Evolutionary conservation across 306 rosid genomes (phyloP).

Genomic region (Notholithocarpus densiflorus): DNA sequence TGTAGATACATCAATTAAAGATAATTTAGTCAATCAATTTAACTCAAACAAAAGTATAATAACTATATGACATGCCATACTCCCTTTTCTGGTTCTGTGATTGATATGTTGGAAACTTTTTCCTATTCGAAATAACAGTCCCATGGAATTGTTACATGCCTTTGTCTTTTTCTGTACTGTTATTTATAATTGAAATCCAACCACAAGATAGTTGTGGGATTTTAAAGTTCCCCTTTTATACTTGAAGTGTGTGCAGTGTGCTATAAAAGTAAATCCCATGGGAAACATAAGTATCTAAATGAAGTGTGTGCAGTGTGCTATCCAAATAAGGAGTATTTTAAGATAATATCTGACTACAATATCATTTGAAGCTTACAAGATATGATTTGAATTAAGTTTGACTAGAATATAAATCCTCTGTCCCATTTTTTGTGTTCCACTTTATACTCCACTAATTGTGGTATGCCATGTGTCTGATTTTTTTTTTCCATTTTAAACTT

Average conservation of each 20-base stretch:
- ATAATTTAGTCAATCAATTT: neutral
- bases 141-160: neutral
- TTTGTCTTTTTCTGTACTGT: neutral
- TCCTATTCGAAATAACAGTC: neutral
- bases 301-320: neutral
- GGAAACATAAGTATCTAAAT: neutral
- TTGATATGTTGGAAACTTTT: neutral
- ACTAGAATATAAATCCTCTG: neutral
- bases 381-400: neutral
- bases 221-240: neutral
- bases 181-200: neutral
- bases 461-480: too few species aligned
- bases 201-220: neutral
- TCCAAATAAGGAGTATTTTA: neutral
- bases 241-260: too few species aligned
- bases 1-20: neutral
- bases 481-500: too few species aligned
- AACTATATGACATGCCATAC: neutral
- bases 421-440: too few species aligned
- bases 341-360: neutral
- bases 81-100: neutral
- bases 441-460: too few species aligned
- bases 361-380: neutral
- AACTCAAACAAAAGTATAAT: neutral
- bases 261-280: neutral